Evolutionary conservation across 352 stramenopile genomes (phyloP).

Genomic region (Phytophthora megakarya): DNA sequence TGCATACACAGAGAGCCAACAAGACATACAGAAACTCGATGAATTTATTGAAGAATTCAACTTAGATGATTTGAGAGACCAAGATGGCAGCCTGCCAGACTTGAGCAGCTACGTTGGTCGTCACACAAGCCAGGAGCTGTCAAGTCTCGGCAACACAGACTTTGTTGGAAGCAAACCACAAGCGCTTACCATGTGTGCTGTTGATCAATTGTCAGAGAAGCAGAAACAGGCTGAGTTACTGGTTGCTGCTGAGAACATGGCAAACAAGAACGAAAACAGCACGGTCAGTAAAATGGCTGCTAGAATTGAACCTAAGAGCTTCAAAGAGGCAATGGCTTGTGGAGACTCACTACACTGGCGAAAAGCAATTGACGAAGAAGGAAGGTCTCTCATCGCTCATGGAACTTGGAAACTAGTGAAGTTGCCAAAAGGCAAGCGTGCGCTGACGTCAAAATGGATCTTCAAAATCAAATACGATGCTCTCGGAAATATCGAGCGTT

Average conservation of each 20-base stretch:
- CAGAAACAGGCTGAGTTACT: constrained; percentile 3
- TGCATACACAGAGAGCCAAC: no score
- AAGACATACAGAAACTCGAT: constrained; percentile 5
- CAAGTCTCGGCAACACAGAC: neutral
- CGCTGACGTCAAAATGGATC: constrained; percentile 19
- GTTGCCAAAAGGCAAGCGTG: constrained; percentile 11
- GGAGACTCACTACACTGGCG: constrained; percentile 5
- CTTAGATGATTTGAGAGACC: constrained; percentile 3
- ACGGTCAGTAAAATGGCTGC: neutral
- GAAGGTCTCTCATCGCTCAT: constrained; percentile 4
- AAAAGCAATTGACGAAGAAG: constrained; percentile 21
- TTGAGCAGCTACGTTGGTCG: neutral
- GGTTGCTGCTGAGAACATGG: constrained; percentile 14
- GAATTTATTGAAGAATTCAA: constrained; percentile 17
- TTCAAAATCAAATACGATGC: constrained; percentile 22
- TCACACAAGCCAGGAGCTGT: neutral
- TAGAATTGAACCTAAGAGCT: constrained; percentile 4
- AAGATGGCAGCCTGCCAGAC: neutral
- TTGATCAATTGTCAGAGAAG: neutral
- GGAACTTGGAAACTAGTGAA: constrained; percentile 3
- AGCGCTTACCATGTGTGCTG: constrained; percentile 14
- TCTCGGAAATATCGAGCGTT: constrained; percentile 3
- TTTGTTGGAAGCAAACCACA: constrained; percentile 11
- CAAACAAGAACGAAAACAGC: constrained; percentile 8
- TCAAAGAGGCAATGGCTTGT: neutral